Conservation (phyloP, 306 rosid species). For the Astragalus membranaceus region DNA sequence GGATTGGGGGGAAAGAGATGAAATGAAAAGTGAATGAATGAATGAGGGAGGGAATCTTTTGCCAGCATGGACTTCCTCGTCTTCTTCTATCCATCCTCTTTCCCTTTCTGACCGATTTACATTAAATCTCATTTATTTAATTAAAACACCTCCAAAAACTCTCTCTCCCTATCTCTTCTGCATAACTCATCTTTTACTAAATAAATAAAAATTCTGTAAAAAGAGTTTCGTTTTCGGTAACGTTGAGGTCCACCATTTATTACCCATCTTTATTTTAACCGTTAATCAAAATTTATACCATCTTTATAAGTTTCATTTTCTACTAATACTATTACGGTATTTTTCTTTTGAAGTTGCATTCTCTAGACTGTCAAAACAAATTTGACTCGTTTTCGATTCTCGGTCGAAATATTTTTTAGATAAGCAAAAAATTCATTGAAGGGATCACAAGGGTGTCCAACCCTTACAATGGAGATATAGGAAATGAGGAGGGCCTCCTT, state of each 20-base stretch:
- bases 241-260: neutral
- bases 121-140: neutral
- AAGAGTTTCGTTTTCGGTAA: neutral
- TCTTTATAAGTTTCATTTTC: neutral
- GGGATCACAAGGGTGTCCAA: too few relatives aligned
- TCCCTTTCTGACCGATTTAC: neutral
- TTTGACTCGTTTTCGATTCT: too few relatives aligned
- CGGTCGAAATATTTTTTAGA: too few relatives aligned
- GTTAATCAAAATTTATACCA: neutral
- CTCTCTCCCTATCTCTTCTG: neutral
- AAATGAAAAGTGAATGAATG: neutral
- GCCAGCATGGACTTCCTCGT: conserved; percentile 87
- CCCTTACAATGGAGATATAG: too few relatives aligned
- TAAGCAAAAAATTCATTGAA: too few relatives aligned
- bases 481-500: too few relatives aligned
- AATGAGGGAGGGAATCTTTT: conserved; percentile 54
- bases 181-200: neutral
- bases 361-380: too few relatives aligned
- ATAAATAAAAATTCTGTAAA: too few relatives aligned
- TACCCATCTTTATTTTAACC: neutral
- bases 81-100: conserved; percentile 38
- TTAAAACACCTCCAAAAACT: neutral
- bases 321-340: neutral
- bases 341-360: neutral
- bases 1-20: neutral